A percentile compares a stretch with the other conserved stretches of the same genome.
Evolutionary conservation across 257 asterid genomes (phyloP).

Genomic region (Gentiana macrophylla): DNA sequence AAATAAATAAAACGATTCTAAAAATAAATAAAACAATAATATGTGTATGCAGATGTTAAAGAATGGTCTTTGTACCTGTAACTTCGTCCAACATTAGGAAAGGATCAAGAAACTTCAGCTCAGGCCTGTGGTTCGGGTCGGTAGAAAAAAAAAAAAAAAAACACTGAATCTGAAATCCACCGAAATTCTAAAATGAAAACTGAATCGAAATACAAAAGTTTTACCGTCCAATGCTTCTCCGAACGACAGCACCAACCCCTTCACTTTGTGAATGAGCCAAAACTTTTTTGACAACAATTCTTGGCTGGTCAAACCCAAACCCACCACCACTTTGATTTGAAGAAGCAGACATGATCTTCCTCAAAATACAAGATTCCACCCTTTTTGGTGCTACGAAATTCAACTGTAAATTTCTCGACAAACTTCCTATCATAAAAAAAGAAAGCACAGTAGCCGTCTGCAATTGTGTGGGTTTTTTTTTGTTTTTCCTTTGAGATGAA

Average conservation of each 20-base stretch:
- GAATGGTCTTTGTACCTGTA: slow-evolving; percentile 34
- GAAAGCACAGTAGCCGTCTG: background rate
- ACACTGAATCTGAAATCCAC: background rate
- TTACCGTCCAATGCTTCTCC: slow-evolving; percentile 92
- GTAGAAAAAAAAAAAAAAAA: background rate
- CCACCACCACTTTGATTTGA: slow-evolving; percentile 16
- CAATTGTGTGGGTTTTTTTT: too few relatives aligned
- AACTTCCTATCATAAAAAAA: slow-evolving; percentile 36
- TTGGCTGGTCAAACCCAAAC: slow-evolving; percentile 40
- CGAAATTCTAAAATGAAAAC: too few relatives aligned
- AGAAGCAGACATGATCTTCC: slow-evolving; percentile 32
- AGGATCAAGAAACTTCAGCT: slow-evolving; percentile 74
- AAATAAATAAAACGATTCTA: too few relatives aligned
- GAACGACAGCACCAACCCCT: slow-evolving; percentile 71
- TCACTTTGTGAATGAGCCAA: slow-evolving; percentile 64
- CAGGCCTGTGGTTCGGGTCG: slow-evolving; percentile 45
- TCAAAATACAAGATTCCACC: slow-evolving; percentile 1
- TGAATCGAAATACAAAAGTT: too few relatives aligned
- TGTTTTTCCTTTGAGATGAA: too few relatives aligned
- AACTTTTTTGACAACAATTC: slow-evolving; percentile 57
- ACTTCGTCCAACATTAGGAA: slow-evolving; percentile 85
- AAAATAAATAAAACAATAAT: too few relatives aligned
- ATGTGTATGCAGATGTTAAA: too few relatives aligned
- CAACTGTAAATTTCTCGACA: slow-evolving; percentile 12
- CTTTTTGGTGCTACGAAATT: slow-evolving; percentile 14